Percentiles rank a stretch among this genome's conserved stretches.
Conservation (phyloP, 2,329 filamentous ascomycete genomes). For the Alternaria sp. region DNA sequence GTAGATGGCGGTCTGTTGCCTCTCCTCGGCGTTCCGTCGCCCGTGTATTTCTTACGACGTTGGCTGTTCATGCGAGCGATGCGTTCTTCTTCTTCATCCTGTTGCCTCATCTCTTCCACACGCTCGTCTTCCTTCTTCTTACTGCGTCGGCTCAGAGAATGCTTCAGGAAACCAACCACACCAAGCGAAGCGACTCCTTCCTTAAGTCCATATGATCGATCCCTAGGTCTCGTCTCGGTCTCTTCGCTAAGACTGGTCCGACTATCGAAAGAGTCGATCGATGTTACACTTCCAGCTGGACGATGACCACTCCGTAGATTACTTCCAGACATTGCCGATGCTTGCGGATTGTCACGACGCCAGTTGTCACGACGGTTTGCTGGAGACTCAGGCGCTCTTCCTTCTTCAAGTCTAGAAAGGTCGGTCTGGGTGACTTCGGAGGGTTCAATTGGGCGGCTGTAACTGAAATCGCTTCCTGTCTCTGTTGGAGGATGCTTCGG, state of each 20-base stretch:
- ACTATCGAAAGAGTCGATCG: slow-evolving; percentile 53
- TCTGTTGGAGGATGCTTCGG: slow-evolving; percentile 55
- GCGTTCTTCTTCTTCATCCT: slow-evolving; percentile 63
- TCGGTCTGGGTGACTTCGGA: slow-evolving; percentile 59
- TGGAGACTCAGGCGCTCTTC: slow-evolving; percentile 60
- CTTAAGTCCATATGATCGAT: slow-evolving; percentile 50
- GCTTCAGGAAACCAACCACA: slow-evolving; percentile 52
- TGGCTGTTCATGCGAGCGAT: slow-evolving; percentile 62
- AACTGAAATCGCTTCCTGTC: slow-evolving; percentile 63
- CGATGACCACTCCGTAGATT: slow-evolving; percentile 42
- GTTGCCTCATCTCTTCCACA: slow-evolving; percentile 63
- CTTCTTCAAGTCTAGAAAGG: slow-evolving; percentile 62
- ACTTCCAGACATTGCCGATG: slow-evolving; percentile 59
- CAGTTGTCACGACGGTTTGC: slow-evolving; percentile 45
- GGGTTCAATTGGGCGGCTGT: slow-evolving; percentile 61
- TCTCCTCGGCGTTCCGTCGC: slow-evolving; percentile 63
- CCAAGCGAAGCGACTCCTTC: slow-evolving; percentile 60
- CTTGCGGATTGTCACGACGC: slow-evolving; percentile 48
- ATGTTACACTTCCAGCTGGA: slow-evolving; percentile 47
- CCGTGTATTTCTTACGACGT: slow-evolving; percentile 71
- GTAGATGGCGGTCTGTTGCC: slow-evolving; percentile 48
- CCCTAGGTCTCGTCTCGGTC: slow-evolving; percentile 27
- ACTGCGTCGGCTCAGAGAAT: slow-evolving; percentile 60
- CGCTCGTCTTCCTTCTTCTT: slow-evolving; percentile 68
- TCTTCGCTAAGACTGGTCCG: slow-evolving; percentile 51